These are phyloP conservation scores for Vitis cinerea DNA, from an alignment of 164 flowering plant species.

Conservation along the genomic window DNA sequence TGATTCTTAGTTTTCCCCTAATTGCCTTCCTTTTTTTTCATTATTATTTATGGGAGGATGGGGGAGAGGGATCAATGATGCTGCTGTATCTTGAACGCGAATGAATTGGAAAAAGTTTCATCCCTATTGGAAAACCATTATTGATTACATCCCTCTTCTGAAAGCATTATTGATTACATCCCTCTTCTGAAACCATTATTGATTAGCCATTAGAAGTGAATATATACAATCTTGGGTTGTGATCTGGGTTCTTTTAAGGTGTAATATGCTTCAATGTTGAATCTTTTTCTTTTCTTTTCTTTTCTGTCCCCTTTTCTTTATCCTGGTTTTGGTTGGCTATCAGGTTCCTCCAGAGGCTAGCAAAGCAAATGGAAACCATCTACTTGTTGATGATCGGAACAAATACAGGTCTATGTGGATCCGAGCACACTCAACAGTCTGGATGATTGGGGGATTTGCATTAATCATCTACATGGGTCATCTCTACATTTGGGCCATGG, in stretches of 20 bases:
- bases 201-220: neutral
- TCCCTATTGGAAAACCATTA: too few relatives aligned
- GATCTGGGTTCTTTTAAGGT: neutral
- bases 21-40: neutral
- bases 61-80: neutral
- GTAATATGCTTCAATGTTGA: neutral
- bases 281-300: conserved; percentile 9
- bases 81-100: neutral
- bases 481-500: conserved; percentile 94
- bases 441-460: conserved; percentile 95
- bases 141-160: neutral
- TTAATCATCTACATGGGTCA: conserved; percentile 88
- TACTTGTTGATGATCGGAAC: conserved; percentile 78
- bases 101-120: neutral
- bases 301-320: neutral
- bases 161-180: neutral
- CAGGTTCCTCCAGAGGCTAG: conserved; percentile 54
- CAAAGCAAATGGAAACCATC: conserved; percentile 55
- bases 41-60: neutral
- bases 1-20: neutral
- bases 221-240: neutral
- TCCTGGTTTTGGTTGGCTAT: neutral
- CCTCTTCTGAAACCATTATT: neutral
- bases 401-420: conserved; percentile 83
- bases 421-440: conserved; percentile 70